phyloP scores from a whole-genome alignment of 495 filamentous ascomycete genomes.

The Penicillium canariense region DNA sequence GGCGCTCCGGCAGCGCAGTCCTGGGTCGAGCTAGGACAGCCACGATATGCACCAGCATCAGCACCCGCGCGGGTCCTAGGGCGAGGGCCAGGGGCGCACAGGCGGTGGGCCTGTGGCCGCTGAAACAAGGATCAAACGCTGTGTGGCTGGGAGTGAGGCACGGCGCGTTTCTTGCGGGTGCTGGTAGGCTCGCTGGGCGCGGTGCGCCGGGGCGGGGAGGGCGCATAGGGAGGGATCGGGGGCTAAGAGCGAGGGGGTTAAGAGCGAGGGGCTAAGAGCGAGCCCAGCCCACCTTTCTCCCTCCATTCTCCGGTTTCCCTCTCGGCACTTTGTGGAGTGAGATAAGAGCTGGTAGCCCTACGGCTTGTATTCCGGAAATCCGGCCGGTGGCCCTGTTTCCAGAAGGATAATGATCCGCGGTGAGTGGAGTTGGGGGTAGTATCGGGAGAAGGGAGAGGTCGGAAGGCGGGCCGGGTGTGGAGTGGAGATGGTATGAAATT shows the following conservation, averaged over 20 bases:
- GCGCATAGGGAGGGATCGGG: background rate
- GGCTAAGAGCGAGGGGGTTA: no score
- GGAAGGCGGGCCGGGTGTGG: background rate
- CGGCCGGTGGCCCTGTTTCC: background rate
- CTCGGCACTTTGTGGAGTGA: background rate
- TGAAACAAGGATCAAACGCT: background rate
- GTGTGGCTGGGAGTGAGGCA: background rate
- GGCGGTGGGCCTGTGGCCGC: background rate
- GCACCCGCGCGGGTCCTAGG: background rate
- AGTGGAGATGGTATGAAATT: slow-evolving; percentile 1
- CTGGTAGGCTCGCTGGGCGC: background rate
- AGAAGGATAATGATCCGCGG: background rate
- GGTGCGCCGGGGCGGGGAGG: background rate
- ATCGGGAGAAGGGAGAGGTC: background rate
- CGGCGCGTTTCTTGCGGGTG: background rate
- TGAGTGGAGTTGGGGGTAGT: background rate
- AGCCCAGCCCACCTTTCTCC: background rate
- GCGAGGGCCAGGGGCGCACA: background rate
- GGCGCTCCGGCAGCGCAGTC: background rate
- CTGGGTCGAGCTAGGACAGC: background rate
- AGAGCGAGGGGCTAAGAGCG: no score
- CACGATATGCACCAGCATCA: background rate
- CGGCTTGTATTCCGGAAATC: background rate
- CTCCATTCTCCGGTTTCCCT: background rate
- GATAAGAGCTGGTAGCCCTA: background rate